phyloP scores from a whole-genome alignment of 2,329 filamentous ascomycete species.

The Dactylonectria macrodidyma region DNA sequence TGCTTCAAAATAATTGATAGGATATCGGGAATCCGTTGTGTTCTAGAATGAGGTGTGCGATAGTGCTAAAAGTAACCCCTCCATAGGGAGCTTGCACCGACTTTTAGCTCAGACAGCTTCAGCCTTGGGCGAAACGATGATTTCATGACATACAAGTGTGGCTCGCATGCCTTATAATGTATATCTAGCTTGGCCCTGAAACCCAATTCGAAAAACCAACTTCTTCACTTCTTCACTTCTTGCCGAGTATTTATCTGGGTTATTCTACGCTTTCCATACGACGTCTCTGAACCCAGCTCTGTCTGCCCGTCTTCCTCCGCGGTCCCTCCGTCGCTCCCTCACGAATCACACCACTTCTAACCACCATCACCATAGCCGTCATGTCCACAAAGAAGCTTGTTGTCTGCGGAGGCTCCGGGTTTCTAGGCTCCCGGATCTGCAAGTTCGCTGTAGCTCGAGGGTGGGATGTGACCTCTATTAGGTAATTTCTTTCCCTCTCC shows the following conservation, averaged over 20 bases:
- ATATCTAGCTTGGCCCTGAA: slow-evolving; percentile 15
- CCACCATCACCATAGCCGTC: slow-evolving; percentile 44
- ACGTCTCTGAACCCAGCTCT: background rate
- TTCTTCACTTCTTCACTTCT: background rate
- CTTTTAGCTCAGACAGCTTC: slow-evolving; percentile 19
- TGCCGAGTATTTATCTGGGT: background rate
- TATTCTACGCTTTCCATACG: background rate
- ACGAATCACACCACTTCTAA: slow-evolving; percentile 41
- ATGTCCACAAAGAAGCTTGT: slow-evolving; percentile 83
- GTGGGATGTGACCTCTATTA: slow-evolving; percentile 94
- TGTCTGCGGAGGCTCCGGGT: slow-evolving; percentile 94
- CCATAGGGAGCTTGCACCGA: background rate
- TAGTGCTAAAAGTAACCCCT: background rate
- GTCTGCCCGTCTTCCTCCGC: slow-evolving; percentile 4
- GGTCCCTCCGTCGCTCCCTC: slow-evolving; percentile 29
- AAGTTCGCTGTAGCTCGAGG: slow-evolving; percentile 87
- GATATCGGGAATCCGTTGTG: background rate
- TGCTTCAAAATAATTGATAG: too few species aligned
- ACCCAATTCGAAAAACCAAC: slow-evolving; percentile 33
- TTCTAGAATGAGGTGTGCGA: background rate
- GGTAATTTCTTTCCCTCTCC: slow-evolving; percentile 65
- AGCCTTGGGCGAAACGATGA: slow-evolving; percentile 46
- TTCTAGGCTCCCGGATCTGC: slow-evolving; percentile 90
- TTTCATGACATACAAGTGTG: slow-evolving; percentile 46
- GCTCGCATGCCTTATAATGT: slow-evolving; percentile 24